Evolutionary conservation across 345 rosid species (phyloP).

Genomic region (Gossypium australe): DNA sequence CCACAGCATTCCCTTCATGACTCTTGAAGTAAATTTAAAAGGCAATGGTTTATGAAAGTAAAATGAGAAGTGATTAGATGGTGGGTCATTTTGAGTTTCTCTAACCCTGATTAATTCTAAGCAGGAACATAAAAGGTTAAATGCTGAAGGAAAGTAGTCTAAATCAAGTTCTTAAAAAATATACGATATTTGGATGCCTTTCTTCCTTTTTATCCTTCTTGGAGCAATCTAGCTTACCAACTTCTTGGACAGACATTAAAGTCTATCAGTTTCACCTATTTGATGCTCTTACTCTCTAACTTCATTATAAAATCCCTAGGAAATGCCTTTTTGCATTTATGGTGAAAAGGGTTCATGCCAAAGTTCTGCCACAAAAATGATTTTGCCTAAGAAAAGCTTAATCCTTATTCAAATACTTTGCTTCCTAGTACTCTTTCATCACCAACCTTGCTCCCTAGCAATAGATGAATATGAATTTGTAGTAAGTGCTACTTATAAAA

Average conservation of each 20-base stretch:
- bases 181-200: not conserved
- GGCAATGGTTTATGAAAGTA: not conserved
- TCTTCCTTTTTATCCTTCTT: not conserved
- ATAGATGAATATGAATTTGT: constrained; percentile 5
- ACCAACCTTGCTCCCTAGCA: not conserved
- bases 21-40: not conserved
- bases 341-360: not conserved
- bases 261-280: not conserved
- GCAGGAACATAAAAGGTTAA: constrained; percentile 8
- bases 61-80: not conserved
- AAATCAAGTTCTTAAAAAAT: not conserved
- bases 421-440: not conserved
- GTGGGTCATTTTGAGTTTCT: not conserved
- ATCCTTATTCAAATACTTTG: constrained; percentile 3
- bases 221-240: constrained; percentile 12
- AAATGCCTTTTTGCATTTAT: not conserved
- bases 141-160: constrained; percentile 2
- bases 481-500: not conserved
- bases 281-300: not conserved
- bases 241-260: constrained; percentile 9
- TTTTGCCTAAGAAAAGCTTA: not conserved
- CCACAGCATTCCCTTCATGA: not conserved
- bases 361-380: constrained; percentile 2
- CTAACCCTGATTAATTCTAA: not conserved
- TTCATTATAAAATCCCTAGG: not conserved